Percentiles rank a stretch among this genome's conserved stretches.
These are phyloP conservation scores for Murraya koenigii DNA, from an alignment of 345 rosid genomes.

Conservation along the genomic window DNA sequence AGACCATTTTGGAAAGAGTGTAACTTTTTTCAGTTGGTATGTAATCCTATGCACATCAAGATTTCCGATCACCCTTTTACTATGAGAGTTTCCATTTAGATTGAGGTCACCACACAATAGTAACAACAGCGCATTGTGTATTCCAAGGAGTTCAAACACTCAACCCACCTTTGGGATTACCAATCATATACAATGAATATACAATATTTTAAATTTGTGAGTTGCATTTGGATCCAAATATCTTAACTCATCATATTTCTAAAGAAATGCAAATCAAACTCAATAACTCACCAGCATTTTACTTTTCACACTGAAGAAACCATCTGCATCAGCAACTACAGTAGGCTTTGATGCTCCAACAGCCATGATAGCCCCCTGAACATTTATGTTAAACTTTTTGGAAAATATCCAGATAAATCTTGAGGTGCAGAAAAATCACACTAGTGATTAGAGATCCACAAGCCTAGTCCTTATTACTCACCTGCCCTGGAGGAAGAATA, in stretches of 20 bases:
- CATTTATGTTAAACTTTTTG: slow-evolving; percentile 9
- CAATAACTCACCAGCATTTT: slow-evolving; percentile 65
- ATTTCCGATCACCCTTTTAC: background rate
- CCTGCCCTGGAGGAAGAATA: slow-evolving; percentile 97
- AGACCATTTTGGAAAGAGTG: background rate
- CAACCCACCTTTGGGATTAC: background rate
- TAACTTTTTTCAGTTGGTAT: background rate
- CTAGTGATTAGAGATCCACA: background rate
- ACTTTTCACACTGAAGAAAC: slow-evolving; percentile 86
- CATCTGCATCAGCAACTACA: slow-evolving; percentile 80
- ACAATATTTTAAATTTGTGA: background rate
- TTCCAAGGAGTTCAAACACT: background rate
- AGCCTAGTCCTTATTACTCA: slow-evolving; percentile 20
- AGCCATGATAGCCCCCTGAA: slow-evolving; percentile 99
- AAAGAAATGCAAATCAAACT: slow-evolving; percentile 18
- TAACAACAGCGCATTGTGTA: background rate
- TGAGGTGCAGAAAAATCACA: background rate
- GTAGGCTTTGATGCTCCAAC: slow-evolving; percentile 97
- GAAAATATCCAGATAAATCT: slow-evolving; percentile 15
- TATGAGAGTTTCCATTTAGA: background rate
- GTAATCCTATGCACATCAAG: background rate
- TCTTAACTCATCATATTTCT: background rate
- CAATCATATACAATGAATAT: background rate
- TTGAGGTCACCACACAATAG: background rate
- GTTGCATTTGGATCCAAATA: background rate